Base-by-base conservation (phyloP, 2,329 filamentous ascomycete species). In the Penicillium frequentans region DNA sequence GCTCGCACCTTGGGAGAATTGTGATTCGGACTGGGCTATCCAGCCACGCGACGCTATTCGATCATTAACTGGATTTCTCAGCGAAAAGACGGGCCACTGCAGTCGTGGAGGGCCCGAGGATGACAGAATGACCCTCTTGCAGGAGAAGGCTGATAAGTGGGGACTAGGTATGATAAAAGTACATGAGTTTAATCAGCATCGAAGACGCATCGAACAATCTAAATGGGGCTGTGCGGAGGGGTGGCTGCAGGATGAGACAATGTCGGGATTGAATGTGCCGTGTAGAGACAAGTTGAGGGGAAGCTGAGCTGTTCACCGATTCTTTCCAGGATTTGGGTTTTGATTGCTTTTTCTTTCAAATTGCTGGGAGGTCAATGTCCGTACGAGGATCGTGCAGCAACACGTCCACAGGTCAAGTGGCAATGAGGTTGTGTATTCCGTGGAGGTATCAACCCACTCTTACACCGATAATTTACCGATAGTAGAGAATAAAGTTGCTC, bases 191-290 rank as follows among this genome's bases (percentile, higher is more conserved):
- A 50, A 49, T 42, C 60, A 64, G 66, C 60, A 69, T 66, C 62
- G 69, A 70, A 70, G 66, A 67, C 60, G 69, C 68, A 69, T 69
- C 65, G 67, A 70, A 70, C 62, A 50, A 63, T 57, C 52, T 26
- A 35, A 57, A 53, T 49, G 63, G 58, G 61, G 63, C 63, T 60
- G 57, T 59, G 56, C 44, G 61, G 57, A 53, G 33, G 45, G 48
- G 50, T 57, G 57, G 56, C 56, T 64, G 63, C 54, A 59, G 52
- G 56, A 49, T 63, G 52, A 58, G 59, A 58, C 24, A 55, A 29
- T 44, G 42, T 48, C 31, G 29, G 46, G 42, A 50, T 45, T 31
- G 39, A 42, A 43, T 23, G 10, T 42, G 39, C 19, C 24, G 21
- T 31, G 48, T 45, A 55, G 51, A 58, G 57, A 57, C 51, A 48